Percentiles rank a stretch among this genome's conserved stretches.
phyloP scores from a whole-genome alignment of 768 basidiomycete species.

The Rhodotorula toruloides region DNA sequence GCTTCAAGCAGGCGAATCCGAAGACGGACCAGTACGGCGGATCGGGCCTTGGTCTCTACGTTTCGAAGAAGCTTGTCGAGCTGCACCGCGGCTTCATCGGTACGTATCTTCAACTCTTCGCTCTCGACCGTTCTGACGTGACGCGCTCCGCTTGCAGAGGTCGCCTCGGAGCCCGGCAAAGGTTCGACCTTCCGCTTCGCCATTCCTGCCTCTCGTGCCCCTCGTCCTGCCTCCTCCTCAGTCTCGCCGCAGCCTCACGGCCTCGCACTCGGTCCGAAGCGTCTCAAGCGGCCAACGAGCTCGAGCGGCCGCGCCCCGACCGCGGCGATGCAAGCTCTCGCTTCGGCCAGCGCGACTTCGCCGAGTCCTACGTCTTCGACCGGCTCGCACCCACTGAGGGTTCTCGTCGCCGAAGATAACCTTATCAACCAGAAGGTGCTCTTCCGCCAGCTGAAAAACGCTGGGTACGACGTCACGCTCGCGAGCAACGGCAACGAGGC shows the following conservation, averaged over 20 bases:
- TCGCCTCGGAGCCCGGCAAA: neutral
- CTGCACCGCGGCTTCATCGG: conserved; percentile 35
- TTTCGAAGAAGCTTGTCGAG: conserved; percentile 34
- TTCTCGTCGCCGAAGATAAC: conserved; percentile 28
- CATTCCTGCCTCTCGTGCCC: neutral
- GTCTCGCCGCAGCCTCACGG: neutral
- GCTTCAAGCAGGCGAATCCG: conserved; percentile 31
- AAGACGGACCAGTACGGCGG: conserved; percentile 22
- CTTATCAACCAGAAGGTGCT: conserved; percentile 34
- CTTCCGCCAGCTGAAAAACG: conserved; percentile 25
- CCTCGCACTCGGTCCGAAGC: neutral
- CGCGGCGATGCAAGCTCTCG: neutral
- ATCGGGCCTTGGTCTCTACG: conserved; percentile 31
- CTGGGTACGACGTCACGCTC: conserved; percentile 8
- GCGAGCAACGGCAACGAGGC: conserved; percentile 26
- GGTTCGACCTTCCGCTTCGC: neutral
- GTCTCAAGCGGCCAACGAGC: neutral
- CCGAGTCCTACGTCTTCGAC: neutral
- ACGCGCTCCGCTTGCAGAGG: neutral
- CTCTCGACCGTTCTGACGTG: no score
- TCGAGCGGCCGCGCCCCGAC: neutral
- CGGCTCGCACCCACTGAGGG: neutral
- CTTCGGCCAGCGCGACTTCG: no score
- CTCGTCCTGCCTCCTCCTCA: neutral
- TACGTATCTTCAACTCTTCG: neutral